These are phyloP conservation scores for Cutaneotrichosporon dermatis DNA, from an alignment of 1,284 basidiomycete genomes.

Conservation along the genomic window DNA sequence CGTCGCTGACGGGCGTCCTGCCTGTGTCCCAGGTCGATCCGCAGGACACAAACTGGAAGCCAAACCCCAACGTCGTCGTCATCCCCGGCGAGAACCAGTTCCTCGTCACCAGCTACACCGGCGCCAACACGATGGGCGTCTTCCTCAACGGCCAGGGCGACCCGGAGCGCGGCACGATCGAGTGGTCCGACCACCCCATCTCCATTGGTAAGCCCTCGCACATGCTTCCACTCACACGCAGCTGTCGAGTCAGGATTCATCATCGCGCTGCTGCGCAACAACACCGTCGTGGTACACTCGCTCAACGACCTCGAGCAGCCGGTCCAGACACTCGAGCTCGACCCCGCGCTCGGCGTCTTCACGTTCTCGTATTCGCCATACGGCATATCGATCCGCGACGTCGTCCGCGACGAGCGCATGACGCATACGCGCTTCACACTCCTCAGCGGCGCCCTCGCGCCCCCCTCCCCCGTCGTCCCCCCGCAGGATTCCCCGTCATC, in stretches of 20 bases:
- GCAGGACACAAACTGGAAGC: slow-evolving; percentile 33
- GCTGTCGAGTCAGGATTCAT: slow-evolving; percentile 77
- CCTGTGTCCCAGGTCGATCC: slow-evolving; percentile 67
- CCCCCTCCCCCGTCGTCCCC: slow-evolving; percentile 4
- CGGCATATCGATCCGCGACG: slow-evolving; percentile 41
- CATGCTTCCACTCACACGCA: slow-evolving; percentile 36
- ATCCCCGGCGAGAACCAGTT: slow-evolving; percentile 70
- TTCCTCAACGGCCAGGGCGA: slow-evolving; percentile 80
- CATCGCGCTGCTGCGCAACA: slow-evolving; percentile 69
- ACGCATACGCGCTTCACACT: slow-evolving; percentile 23
- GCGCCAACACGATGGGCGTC: slow-evolving; percentile 67
- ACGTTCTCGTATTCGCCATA: slow-evolving; percentile 46
- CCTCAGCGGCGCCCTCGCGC: slow-evolving; percentile 30
- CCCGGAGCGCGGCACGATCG: slow-evolving; percentile 78
- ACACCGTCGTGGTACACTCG: slow-evolving; percentile 73
- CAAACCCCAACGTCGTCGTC: slow-evolving; percentile 68
- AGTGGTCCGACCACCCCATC: slow-evolving; percentile 74
- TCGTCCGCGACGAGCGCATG: slow-evolving; percentile 42
- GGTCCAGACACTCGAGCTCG: slow-evolving; percentile 63
- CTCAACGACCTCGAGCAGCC: slow-evolving; percentile 65
- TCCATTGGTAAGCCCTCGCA: slow-evolving; percentile 61
- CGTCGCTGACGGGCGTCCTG: slow-evolving; percentile 64
- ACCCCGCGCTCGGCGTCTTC: slow-evolving; percentile 42
- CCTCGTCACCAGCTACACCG: slow-evolving; percentile 55
- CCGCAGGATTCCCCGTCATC: background rate